Base-by-base conservation (phyloP, 495 filamentous ascomycete genomes). In the Aspergillus panamensis region DNA sequence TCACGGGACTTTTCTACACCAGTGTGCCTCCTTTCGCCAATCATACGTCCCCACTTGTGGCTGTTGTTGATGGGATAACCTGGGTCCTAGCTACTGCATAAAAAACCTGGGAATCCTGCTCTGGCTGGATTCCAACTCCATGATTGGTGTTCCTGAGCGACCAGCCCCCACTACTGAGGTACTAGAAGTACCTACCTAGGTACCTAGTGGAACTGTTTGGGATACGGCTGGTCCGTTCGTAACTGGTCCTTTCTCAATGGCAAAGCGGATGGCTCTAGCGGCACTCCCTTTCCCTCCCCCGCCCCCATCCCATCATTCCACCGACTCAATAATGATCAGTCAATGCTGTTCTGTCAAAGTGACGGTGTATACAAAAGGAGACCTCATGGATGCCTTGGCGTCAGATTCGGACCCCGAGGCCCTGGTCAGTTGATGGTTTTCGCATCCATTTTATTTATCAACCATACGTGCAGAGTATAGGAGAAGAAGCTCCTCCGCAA, bases 111-210 rank as follows among this genome's bases (percentile, higher is more conserved):
- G 8, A 45, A 45, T 20, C 14, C 10, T 5, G 8, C 42, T 3
- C 9, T 45, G n/a, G 16, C 35, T 42, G 21, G 35, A 47, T 55
- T 25, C 30, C 25, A 29, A 2, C 43, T 16, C 53, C 8, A 19
- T 54, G 44, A 62, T 62, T 62, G 60, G 60, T 58, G 60, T 62
- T 53, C 60, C 60, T 62, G 60, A 55, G 21, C 8, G 45, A 16
- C 21, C 25, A 17, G 3, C 14, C 19, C 48, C 40, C 48, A 45
- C 17, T 37, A 48, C 58, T 60, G 51, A 21, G 8, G 45, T 17
- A 29, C 51, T 19, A 32, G 49, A 20, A 35, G 33, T 13, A 13
- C 33, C 3, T 13, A 35, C 33, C 33, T 35, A 13, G 33, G 13
- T 13, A 3, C 33, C 33, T 35, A 8, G 33, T 35, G 8, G 8